Percentiles rank a stretch among this genome's conserved stretches.
Evolutionary conservation across 83 land plant species (phyloP).

Genomic region (Diphasiastrum complanatum): DNA sequence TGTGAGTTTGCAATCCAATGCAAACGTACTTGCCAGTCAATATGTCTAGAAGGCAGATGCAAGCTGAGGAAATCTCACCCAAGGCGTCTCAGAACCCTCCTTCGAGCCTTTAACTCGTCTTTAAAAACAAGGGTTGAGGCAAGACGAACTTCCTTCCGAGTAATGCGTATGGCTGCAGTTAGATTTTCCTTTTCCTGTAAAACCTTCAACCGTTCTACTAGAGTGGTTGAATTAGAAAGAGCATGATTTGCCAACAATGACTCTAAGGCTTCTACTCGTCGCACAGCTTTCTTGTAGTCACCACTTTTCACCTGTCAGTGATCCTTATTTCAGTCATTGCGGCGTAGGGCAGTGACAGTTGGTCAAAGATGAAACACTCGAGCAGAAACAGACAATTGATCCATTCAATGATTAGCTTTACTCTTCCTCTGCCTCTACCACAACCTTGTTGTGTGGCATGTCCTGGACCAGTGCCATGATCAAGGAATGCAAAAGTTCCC

Average conservation of each 20-base stretch:
- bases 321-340: no score
- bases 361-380: no score
- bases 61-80: slow-evolving; percentile 52
- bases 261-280: slow-evolving; percentile 76
- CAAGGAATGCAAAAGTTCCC: background rate
- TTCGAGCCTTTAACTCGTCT: slow-evolving; percentile 87
- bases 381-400: no score
- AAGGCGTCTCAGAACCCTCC: slow-evolving; percentile 78
- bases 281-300: slow-evolving; percentile 56
- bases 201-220: slow-evolving; percentile 59
- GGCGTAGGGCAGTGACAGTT: no score
- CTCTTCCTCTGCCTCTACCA: no score
- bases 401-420: no score
- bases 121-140: slow-evolving; percentile 84
- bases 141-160: slow-evolving; percentile 63
- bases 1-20: no score
- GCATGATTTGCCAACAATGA: slow-evolving; percentile 58
- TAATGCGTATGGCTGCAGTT: slow-evolving; percentile 55
- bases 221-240: slow-evolving; percentile 56
- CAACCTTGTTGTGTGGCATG: no score
- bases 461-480: no score
- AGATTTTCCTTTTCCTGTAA: slow-evolving; percentile 69
- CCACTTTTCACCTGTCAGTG: slow-evolving; percentile 61
- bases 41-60: no score
- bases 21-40: no score